These are phyloP conservation scores for Zygoascus meyerae DNA, from an alignment of 1,139 yeast species.

Conservation along the genomic window DNA sequence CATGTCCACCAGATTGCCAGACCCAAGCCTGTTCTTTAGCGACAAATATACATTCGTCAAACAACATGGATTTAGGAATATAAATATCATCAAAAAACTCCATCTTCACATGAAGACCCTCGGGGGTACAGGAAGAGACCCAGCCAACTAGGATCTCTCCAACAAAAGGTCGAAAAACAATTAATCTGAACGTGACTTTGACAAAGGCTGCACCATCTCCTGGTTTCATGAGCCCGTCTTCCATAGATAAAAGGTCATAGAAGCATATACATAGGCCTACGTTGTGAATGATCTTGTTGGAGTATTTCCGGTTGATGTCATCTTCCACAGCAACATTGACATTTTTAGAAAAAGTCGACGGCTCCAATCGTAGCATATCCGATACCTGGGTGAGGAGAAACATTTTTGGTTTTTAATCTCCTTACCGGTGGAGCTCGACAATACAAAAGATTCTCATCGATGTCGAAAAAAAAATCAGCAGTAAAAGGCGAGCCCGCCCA, in stretches of 20 bases:
- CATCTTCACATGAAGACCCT: constrained; percentile 76
- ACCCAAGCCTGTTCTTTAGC: constrained; percentile 86
- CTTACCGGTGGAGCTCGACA: too few relatives aligned
- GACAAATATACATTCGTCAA: constrained; percentile 65
- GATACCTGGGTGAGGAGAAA: constrained; percentile 73
- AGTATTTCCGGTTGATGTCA: constrained; percentile 76
- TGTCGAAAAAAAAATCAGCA: too few relatives aligned
- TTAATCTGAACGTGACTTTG: constrained; percentile 61
- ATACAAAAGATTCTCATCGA: too few relatives aligned
- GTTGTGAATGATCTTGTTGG: constrained; percentile 71
- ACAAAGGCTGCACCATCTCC: constrained; percentile 95
- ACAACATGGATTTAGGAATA: constrained; percentile 73
- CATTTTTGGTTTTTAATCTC: constrained; percentile 41
- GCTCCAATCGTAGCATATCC: constrained; percentile 84
- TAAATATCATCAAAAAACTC: constrained; percentile 90
- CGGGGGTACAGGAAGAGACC: constrained; percentile 80
- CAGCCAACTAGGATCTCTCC: constrained; percentile 95
- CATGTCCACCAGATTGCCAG: constrained; percentile 67
- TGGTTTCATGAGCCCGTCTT: constrained; percentile 84
- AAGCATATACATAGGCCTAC: constrained; percentile 79
- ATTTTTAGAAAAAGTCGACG: constrained; percentile 72
- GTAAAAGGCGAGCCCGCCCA: too few relatives aligned
- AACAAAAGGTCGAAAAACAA: constrained; percentile 87
- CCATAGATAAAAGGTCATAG: constrained; percentile 74
- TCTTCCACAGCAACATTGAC: constrained; percentile 65